Conservation (phyloP, 768 basidiomycete genomes). For the Infundibulicybe gibba region DNA sequence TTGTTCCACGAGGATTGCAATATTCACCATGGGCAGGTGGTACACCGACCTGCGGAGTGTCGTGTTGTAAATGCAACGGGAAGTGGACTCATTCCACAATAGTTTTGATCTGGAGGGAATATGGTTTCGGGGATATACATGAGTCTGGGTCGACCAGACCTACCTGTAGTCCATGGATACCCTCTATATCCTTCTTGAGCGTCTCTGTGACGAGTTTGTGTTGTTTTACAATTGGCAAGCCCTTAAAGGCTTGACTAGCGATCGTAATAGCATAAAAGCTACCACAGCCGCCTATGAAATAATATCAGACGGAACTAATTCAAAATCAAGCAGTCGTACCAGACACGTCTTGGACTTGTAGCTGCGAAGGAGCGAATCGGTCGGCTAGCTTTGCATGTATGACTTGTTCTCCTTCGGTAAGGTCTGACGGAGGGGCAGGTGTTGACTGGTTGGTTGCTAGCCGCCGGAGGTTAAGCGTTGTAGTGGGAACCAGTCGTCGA, state of each 20-base stretch:
- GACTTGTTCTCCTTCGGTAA: slow-evolving; percentile 60
- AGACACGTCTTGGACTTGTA: slow-evolving; percentile 93
- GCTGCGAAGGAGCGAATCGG: slow-evolving; percentile 72
- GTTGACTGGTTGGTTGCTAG: slow-evolving; percentile 13
- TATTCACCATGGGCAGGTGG: background rate
- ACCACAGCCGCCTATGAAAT: slow-evolving; percentile 86
- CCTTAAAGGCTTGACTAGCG: slow-evolving; percentile 81
- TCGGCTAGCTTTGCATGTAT: slow-evolving; percentile 73
- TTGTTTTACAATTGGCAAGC: slow-evolving; percentile 85
- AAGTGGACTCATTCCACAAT: slow-evolving; percentile 8
- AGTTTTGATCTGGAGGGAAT: slow-evolving; percentile 21
- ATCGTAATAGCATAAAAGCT: slow-evolving; percentile 93
- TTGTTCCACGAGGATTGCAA: no score
- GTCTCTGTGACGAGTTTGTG: slow-evolving; percentile 85
- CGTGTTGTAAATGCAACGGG: slow-evolving; percentile 6
- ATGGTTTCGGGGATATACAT: background rate
- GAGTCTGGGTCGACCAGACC: slow-evolving; percentile 13
- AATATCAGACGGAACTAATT: slow-evolving; percentile 2
- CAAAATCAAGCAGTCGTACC: slow-evolving; percentile 40
- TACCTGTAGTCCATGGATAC: slow-evolving; percentile 94
- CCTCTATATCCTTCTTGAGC: slow-evolving; percentile 85
- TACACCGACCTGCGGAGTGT: background rate
- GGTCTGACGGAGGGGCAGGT: slow-evolving; percentile 12
- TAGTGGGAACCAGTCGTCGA: background rate
- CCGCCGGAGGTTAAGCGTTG: slow-evolving; percentile 3